phyloP scores from a whole-genome alignment of 148 eudicot species.

The Amaranthus palmeri region DNA sequence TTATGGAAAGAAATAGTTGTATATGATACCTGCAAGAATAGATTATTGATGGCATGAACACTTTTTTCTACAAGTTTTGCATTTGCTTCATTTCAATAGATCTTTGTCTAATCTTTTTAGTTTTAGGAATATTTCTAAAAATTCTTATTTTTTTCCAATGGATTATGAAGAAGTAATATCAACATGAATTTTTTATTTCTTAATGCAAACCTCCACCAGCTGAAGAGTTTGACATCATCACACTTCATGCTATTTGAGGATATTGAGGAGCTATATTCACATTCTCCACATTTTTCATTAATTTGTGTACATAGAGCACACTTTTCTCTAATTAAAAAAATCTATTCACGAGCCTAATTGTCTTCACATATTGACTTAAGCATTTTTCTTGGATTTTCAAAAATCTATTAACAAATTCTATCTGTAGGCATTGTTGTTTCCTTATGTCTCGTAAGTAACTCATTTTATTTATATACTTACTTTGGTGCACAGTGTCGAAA shows the following conservation, averaged over 20 bases:
- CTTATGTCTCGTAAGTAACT: conserved; percentile 5
- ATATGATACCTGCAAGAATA: too few relatives aligned
- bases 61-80: too few relatives aligned
- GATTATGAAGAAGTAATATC: too few relatives aligned
- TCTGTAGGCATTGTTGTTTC: not conserved
- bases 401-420: not conserved
- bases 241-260: not conserved
- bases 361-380: not conserved
- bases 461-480: conserved; percentile 9
- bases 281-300: not conserved
- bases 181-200: too few relatives aligned
- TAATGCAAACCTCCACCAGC: too few relatives aligned
- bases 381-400: not conserved
- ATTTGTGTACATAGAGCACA: not conserved
- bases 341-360: not conserved
- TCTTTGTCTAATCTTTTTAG: too few relatives aligned
- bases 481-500: conserved; percentile 54
- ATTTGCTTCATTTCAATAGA: too few relatives aligned
- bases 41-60: too few relatives aligned
- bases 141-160: too few relatives aligned
- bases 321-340: not conserved
- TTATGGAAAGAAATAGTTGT: too few relatives aligned
- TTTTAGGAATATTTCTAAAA: too few relatives aligned
- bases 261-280: not conserved
- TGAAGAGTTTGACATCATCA: not conserved